Evolutionary conservation across 2,329 filamentous ascomycete genomes (phyloP).

Genomic region (Aspergillus brasiliensis): DNA sequence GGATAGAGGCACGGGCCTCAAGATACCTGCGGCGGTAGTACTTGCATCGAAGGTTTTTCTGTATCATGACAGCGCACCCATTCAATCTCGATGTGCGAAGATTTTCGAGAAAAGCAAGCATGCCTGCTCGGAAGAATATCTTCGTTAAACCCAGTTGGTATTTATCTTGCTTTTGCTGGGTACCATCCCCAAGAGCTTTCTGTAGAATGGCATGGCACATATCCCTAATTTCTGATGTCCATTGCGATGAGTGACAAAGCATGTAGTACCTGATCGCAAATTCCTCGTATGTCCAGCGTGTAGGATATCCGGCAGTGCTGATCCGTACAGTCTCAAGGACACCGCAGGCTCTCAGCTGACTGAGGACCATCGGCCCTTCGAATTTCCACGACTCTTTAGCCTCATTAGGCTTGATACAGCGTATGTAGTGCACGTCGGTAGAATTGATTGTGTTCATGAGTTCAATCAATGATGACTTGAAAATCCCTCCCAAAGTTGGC

Average conservation of each 20-base stretch:
- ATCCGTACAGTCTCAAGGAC: slow-evolving; percentile 97
- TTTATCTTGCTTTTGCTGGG: slow-evolving; percentile 77
- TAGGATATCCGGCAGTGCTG: slow-evolving; percentile 95
- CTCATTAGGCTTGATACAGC: slow-evolving; percentile 99
- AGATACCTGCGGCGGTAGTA: slow-evolving; percentile 93
- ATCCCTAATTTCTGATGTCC: slow-evolving; percentile 89
- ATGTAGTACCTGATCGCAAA: slow-evolving; percentile 98
- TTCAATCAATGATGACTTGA: slow-evolving; percentile 97
- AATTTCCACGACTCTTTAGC: slow-evolving; percentile 97
- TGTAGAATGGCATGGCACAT: slow-evolving; percentile 93
- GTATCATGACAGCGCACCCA: slow-evolving; percentile 93
- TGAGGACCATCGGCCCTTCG: slow-evolving; percentile 97
- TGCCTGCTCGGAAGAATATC: slow-evolving; percentile 98
- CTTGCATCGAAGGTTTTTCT: slow-evolving; percentile 95
- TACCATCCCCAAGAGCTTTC: slow-evolving; percentile 80
- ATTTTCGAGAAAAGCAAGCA: slow-evolving; percentile 97
- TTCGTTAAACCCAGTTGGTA: slow-evolving; percentile 98
- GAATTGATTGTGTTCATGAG: slow-evolving; percentile 97
- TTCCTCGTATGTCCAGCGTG: slow-evolving; percentile 97
- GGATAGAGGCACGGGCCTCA: slow-evolving; percentile 78
- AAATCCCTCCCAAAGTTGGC: slow-evolving; percentile 95
- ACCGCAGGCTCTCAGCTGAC: slow-evolving; percentile 95
- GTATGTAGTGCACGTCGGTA: slow-evolving; percentile 98
- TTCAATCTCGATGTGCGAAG: slow-evolving; percentile 87
- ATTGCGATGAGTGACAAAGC: slow-evolving; percentile 83